Percentiles rank a stretch among this genome's conserved stretches.
Conservation (phyloP, 1,139 yeast genomes). For the Zygosaccharomyces sapae region DNA sequence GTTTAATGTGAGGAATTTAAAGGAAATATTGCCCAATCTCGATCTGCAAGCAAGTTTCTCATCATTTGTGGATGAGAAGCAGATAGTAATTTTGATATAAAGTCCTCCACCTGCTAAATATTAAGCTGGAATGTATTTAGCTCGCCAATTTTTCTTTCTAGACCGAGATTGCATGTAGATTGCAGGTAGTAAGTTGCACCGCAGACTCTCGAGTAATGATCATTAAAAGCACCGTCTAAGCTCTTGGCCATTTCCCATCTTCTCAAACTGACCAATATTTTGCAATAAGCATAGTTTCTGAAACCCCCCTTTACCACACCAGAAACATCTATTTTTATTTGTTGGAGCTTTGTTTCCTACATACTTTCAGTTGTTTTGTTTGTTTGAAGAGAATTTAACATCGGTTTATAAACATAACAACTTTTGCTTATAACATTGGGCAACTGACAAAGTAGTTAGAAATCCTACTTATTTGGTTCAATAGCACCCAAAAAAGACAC, state of each 20-base stretch:
- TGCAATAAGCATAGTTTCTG: too few relatives aligned
- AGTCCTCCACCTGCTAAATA: not conserved
- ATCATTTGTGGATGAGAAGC: conserved; percentile 25
- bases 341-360: not conserved
- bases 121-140: not conserved
- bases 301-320: not conserved
- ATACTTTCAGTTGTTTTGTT: not conserved
- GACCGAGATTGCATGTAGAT: too few relatives aligned
- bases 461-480: not conserved
- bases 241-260: too few relatives aligned
- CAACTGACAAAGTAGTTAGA: not conserved
- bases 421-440: not conserved
- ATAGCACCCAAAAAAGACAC: not conserved
- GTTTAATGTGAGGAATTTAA: conserved; percentile 22
- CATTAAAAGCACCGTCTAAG: too few relatives aligned
- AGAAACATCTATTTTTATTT: not conserved
- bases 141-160: too few relatives aligned
- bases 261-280: too few relatives aligned
- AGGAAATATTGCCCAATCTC: conserved; percentile 18
- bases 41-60: conserved; percentile 20
- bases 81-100: conserved; percentile 23
- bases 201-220: too few relatives aligned
- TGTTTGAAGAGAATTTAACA: not conserved
- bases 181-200: too few relatives aligned
- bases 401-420: not conserved